Evolutionary conservation across 2,329 filamentous ascomycete genomes (phyloP).

Genomic region (Calycina marina): DNA sequence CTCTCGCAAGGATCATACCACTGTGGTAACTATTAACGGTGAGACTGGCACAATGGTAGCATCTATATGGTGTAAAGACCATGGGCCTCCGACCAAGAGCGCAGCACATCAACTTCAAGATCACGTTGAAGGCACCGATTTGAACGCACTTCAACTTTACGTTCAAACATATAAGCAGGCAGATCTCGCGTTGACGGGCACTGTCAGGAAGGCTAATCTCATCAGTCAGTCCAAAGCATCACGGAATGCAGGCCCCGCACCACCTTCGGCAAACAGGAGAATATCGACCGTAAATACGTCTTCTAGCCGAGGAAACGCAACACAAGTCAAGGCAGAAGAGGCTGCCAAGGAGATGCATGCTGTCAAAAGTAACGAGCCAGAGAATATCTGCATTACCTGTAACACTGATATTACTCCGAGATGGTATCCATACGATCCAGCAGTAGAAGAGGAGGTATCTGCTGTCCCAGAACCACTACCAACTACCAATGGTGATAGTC

Average conservation of each 20-base stretch:
- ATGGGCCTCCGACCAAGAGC: slow-evolving; percentile 56
- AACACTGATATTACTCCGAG: slow-evolving; percentile 58
- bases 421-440: slow-evolving; percentile 39
- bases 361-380: slow-evolving; percentile 8
- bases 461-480: slow-evolving; percentile 2
- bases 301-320: slow-evolving; percentile 14
- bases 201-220: slow-evolving; percentile 75
- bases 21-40: slow-evolving; percentile 63
- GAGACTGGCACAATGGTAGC: slow-evolving; percentile 78
- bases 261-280: slow-evolving; percentile 32
- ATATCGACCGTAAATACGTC: slow-evolving; percentile 36
- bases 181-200: slow-evolving; percentile 78
- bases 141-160: slow-evolving; percentile 74
- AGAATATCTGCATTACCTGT: slow-evolving; percentile 48
- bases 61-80: slow-evolving; percentile 82
- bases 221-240: slow-evolving; percentile 26
- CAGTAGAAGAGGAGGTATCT: slow-evolving; percentile 1
- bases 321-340: slow-evolving; percentile 18
- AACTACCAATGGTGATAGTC: slow-evolving; percentile 7
- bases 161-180: slow-evolving; percentile 89
- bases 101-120: slow-evolving; percentile 70
- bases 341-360: background rate
- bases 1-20: slow-evolving; percentile 67
- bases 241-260: slow-evolving; percentile 9
- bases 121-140: slow-evolving; percentile 50